phyloP scores from a whole-genome alignment of 2,329 filamentous ascomycete species.

The Curvularia hawaiiensis region DNA sequence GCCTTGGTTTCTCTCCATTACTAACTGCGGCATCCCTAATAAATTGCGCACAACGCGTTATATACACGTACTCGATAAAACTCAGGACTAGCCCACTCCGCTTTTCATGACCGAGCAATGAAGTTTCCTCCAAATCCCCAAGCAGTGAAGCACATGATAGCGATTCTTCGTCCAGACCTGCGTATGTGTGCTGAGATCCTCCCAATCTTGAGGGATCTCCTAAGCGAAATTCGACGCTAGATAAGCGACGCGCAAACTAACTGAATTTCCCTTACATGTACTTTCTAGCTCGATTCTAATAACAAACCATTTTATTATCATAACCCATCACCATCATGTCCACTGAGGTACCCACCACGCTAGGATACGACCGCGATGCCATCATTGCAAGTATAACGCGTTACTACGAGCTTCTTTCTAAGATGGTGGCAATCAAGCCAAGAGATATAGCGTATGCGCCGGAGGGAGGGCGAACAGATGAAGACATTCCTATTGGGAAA shows the following conservation, averaged over 20 bases:
- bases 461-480: neutral
- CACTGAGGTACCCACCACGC: neutral
- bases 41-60: too few species aligned
- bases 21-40: too few species aligned
- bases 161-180: too few species aligned
- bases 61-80: too few species aligned
- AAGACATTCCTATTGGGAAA: neutral
- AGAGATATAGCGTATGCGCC: slow-evolving; percentile 1
- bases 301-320: neutral
- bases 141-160: too few species aligned
- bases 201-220: too few species aligned
- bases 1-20: too few species aligned
- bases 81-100: too few species aligned
- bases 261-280: neutral
- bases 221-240: too few species aligned
- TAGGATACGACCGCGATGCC: slow-evolving; percentile 4
- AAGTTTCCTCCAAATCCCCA: too few species aligned
- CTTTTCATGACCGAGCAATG: too few species aligned
- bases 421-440: slow-evolving; percentile 1
- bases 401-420: slow-evolving; percentile 3
- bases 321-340: neutral
- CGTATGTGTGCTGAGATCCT: too few species aligned
- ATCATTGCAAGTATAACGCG: slow-evolving; percentile 4
- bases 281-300: neutral
- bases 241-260: neutral